Evolutionary conservation across 2,329 filamentous ascomycete genomes (phyloP).

Genomic region (Arthrobotrys pseudoclavata): DNA sequence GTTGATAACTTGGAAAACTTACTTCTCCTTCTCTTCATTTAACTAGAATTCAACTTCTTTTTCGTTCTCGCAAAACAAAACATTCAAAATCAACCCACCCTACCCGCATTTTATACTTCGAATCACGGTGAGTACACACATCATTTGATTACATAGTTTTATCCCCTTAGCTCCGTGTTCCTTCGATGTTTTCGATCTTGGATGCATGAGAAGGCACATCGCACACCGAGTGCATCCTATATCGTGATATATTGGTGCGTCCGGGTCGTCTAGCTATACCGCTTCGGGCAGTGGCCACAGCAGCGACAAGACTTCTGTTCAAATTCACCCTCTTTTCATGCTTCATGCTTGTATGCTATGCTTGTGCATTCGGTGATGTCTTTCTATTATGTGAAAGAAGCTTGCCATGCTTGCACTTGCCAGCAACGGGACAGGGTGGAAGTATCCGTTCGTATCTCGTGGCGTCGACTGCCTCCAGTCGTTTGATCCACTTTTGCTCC

Average conservation of each 20-base stretch:
- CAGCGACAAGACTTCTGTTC: conserved; percentile 12
- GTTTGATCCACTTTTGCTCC: conserved; percentile 48
- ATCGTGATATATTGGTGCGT: conserved; percentile 34
- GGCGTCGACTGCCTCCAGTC: conserved; percentile 41
- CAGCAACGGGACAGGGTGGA: conserved; percentile 47
- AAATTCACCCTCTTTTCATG: neutral
- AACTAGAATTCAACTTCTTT: conserved; percentile 6
- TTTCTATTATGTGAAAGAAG: conserved; percentile 1
- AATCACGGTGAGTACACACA: conserved; percentile 33
- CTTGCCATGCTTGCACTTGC: conserved; percentile 37
- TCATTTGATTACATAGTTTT: neutral
- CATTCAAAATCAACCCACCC: conserved; percentile 19
- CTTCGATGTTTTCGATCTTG: conserved; percentile 31
- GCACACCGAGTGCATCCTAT: conserved; percentile 9
- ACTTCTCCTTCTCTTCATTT: conserved; percentile 3
- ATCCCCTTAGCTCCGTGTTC: conserved; percentile 22
- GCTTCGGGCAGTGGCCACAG: conserved; percentile 29
- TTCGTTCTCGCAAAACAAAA: conserved; percentile 30
- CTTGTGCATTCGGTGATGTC: conserved; percentile 20
- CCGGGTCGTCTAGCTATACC: conserved; percentile 42
- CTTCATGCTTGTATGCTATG: neutral
- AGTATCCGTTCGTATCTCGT: conserved; percentile 53
- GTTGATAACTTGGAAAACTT: conserved; percentile 31
- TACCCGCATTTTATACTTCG: conserved; percentile 31
- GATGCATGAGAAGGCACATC: conserved; percentile 25